Conservation (phyloP, 139 green algal genomes). For the Gonium pectorale region DNA sequence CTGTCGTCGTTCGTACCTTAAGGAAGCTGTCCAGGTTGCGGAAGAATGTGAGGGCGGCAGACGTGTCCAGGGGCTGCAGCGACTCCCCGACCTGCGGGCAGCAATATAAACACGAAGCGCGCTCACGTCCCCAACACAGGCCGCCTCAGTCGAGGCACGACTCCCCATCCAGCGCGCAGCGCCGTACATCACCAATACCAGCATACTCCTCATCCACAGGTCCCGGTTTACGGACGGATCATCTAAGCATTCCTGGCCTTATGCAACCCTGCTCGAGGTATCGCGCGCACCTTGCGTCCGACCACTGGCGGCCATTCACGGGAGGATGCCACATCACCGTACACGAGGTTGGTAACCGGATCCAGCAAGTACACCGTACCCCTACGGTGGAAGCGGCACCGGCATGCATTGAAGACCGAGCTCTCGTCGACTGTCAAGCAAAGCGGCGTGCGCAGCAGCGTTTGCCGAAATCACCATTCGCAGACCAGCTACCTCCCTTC, state of each 20-base stretch:
- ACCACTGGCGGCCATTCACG: slow-evolving; percentile 51
- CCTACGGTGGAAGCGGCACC: neutral
- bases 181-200: too few relatives aligned
- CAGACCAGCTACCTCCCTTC: neutral
- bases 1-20: slow-evolving; percentile 36
- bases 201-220: too few relatives aligned
- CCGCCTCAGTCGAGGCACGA: too few relatives aligned
- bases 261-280: too few relatives aligned
- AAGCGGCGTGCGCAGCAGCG: too few relatives aligned
- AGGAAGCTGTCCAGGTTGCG: slow-evolving; percentile 47
- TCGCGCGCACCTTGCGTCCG: slow-evolving; percentile 27
- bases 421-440: too few relatives aligned
- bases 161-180: too few relatives aligned
- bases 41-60: slow-evolving; percentile 48
- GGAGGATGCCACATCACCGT: slow-evolving; percentile 23
- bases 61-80: slow-evolving; percentile 31
- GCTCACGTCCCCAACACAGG: too few relatives aligned
- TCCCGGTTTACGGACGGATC: too few relatives aligned
- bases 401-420: neutral
- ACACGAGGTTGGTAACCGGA: slow-evolving; percentile 40
- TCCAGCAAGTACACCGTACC: slow-evolving; percentile 53
- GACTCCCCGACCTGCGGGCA: slow-evolving; percentile 29
- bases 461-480: too few relatives aligned
- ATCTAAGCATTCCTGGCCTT: too few relatives aligned
- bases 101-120: too few relatives aligned